phyloP scores from a whole-genome alignment of 2,329 filamentous ascomycete genomes.

The Colletotrichum lini region DNA sequence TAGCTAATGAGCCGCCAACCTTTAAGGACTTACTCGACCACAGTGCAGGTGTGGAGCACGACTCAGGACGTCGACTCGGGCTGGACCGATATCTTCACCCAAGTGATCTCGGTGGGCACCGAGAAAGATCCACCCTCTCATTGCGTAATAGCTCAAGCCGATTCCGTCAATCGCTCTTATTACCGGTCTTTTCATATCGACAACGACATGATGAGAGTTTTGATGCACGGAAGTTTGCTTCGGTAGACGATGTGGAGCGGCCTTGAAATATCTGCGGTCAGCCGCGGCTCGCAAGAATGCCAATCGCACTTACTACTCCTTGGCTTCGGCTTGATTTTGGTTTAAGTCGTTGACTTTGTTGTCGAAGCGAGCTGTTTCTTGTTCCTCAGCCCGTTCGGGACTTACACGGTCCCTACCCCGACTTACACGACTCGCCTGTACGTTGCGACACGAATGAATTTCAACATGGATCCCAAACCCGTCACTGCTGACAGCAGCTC shows the following conservation, averaged over 20 bases:
- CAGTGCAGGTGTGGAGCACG: constrained; percentile 3
- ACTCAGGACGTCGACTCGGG: constrained; percentile 25
- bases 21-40: neutral
- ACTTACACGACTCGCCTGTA: constrained; percentile 18
- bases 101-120: constrained; percentile 29
- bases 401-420: neutral
- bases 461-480: constrained; percentile 28
- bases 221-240: neutral
- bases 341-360: neutral
- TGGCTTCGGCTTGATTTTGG: neutral
- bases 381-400: neutral
- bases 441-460: too few relatives aligned
- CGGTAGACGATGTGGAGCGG: constrained; percentile 8
- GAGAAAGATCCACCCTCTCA: constrained; percentile 28
- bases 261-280: constrained; percentile 20
- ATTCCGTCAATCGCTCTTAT: constrained; percentile 34
- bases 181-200: constrained; percentile 28
- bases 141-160: constrained; percentile 33
- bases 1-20: neutral
- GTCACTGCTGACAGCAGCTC: neutral
- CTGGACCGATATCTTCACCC: constrained; percentile 34
- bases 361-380: neutral
- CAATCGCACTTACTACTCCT: neutral
- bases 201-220: constrained; percentile 7
- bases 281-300: neutral